phyloP scores from a whole-genome alignment of 371 early-diverging fungal species.

The Rhizopus delemar region DNA sequence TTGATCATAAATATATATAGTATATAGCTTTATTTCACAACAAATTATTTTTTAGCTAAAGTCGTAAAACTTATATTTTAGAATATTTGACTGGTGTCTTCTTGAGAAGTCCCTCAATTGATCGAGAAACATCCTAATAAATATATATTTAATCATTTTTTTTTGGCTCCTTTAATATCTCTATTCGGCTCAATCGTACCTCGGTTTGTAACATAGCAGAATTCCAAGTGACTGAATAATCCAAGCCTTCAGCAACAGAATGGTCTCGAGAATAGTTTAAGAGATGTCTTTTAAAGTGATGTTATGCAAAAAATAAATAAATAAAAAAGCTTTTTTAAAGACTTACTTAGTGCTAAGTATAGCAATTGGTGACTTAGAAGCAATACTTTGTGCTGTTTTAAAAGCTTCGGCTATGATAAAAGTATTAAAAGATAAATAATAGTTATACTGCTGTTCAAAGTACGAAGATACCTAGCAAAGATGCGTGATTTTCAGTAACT shows the following conservation, averaged over 20 bases:
- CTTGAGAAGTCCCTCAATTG: constrained; percentile 55
- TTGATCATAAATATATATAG: no score
- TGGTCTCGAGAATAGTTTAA: constrained; percentile 92
- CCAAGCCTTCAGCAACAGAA: constrained; percentile 82
- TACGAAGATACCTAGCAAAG: constrained; percentile 44
- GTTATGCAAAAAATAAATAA: neutral
- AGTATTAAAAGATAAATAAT: neutral
- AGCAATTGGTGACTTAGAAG: constrained; percentile 90
- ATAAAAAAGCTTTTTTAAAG: neutral
- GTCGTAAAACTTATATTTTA: constrained; percentile 44
- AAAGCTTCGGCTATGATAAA: constrained; percentile 61
- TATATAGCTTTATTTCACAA: no score
- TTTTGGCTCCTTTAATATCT: neutral
- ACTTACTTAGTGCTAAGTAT: constrained; percentile 81
- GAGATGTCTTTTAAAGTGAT: constrained; percentile 49
- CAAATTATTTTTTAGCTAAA: neutral
- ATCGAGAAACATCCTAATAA: constrained; percentile 57
- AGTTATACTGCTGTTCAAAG: no score
- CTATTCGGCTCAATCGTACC: constrained; percentile 25
- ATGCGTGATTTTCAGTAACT: constrained; percentile 60
- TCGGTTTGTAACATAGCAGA: constrained; percentile 77
- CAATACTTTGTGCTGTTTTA: constrained; percentile 74
- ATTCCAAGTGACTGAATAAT: constrained; percentile 91
- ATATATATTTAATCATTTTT: neutral
- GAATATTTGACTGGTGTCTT: constrained; percentile 62